phyloP scores from a whole-genome alignment of 768 basidiomycete species.

The Podaxis sp. region DNA sequence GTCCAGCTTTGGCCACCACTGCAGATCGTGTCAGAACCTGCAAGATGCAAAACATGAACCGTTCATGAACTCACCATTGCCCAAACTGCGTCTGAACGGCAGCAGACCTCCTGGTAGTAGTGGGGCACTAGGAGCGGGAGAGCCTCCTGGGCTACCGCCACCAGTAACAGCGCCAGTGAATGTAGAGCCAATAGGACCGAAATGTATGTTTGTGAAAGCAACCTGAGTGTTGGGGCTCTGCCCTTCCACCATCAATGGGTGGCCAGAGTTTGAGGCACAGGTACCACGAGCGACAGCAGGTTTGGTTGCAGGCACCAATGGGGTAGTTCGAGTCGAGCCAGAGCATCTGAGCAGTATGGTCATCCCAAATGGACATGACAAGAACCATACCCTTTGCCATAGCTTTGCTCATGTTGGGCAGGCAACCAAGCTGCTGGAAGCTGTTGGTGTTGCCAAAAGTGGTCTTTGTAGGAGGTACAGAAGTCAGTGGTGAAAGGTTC shows the following conservation, averaged over 20 bases:
- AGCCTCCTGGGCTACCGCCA: neutral
- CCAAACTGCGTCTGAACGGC: conserved; percentile 22
- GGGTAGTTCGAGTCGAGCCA: conserved; percentile 48
- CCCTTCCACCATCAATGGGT: conserved; percentile 36
- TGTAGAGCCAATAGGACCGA: conserved; percentile 42
- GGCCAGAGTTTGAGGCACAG: conserved; percentile 39
- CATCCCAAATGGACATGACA: conserved; percentile 45
- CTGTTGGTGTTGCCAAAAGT: conserved; percentile 41
- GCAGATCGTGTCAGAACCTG: neutral
- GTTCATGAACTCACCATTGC: conserved; percentile 21
- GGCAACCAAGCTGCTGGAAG: conserved; percentile 40
- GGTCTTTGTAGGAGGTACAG: conserved; percentile 42
- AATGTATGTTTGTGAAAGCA: conserved; percentile 47
- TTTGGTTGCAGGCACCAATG: conserved; percentile 21
- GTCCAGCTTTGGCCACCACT: conserved; percentile 26
- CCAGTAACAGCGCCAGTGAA: conserved; percentile 13
- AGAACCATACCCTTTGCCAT: conserved; percentile 43
- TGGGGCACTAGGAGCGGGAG: conserved; percentile 6
- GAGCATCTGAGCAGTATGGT: conserved; percentile 44
- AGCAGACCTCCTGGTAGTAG: conserved; percentile 8
- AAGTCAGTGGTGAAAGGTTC: conserved; percentile 35
- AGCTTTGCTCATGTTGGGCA: conserved; percentile 31
- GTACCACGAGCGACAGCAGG: conserved; percentile 43
- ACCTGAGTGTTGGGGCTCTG: conserved; percentile 32
- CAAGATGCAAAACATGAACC: neutral